A percentile compares a stretch with the other conserved stretches of the same genome.
Conservation (phyloP, 345 rosid genomes). For the Physaria fendleri region DNA sequence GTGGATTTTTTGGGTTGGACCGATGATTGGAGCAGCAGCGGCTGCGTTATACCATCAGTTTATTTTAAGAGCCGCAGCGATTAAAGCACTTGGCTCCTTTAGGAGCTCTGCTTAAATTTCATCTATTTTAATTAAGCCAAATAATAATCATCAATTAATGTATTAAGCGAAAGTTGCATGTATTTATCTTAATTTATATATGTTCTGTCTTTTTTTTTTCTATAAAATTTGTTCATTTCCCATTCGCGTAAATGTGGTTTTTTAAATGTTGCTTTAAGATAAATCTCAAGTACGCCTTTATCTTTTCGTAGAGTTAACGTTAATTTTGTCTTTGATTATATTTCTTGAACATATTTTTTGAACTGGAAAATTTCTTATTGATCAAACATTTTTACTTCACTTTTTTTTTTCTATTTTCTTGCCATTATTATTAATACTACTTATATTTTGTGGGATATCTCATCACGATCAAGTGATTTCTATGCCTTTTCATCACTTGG, state of each 20-base stretch:
- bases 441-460: no score
- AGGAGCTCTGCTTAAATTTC: constrained; percentile 61
- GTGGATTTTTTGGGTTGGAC: constrained; percentile 99
- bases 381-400: no score
- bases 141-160: no score
- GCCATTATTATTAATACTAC: no score
- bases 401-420: no score
- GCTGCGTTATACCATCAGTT: constrained; percentile 81
- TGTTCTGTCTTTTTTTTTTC: background rate
- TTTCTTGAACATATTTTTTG: no score
- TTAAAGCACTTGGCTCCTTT: constrained; percentile 76
- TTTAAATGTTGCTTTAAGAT: constrained; percentile 27
- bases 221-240: background rate
- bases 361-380: no score
- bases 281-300: constrained; percentile 14
- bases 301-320: constrained; percentile 27
- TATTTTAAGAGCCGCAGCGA: constrained; percentile 71
- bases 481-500: no score
- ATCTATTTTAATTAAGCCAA: background rate
- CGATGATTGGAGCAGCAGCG: constrained; percentile 70
- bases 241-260: constrained; percentile 19
- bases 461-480: no score
- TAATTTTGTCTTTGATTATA: background rate
- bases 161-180: background rate
- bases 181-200: background rate